Evolutionary conservation across 192 early-diverging fungal genomes (phyloP).

Genomic region (Gorgonomyces haynaldii): DNA sequence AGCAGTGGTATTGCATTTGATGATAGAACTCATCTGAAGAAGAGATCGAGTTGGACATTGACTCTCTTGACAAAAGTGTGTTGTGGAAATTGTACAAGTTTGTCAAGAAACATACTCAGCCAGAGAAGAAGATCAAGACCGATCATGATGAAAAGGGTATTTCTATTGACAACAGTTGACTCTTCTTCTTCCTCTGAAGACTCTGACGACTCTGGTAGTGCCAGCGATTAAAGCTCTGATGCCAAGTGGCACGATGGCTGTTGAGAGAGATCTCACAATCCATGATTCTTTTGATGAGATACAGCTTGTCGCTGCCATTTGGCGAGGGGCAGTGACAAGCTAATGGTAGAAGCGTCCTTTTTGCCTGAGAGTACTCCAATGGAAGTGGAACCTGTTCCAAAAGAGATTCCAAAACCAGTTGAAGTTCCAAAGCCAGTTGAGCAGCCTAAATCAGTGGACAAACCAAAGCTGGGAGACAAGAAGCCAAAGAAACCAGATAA

Average conservation of each 20-base stretch:
- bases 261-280: not conserved
- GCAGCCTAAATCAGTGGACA: not conserved
- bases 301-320: conserved; percentile 1
- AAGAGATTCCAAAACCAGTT: not conserved
- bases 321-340: not conserved
- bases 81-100: conserved; percentile 78
- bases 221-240: conserved; percentile 38
- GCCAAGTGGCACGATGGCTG: too few species aligned
- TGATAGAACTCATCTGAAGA: conserved; percentile 43
- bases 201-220: conserved; percentile 77
- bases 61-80: conserved; percentile 69
- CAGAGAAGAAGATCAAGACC: conserved; percentile 29
- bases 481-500: not conserved
- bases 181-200: conserved; percentile 49
- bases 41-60: conserved; percentile 95
- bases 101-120: conserved; percentile 46
- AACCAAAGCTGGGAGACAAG: not conserved
- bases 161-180: conserved; percentile 28
- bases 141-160: conserved; percentile 39
- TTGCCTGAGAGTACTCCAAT: not conserved
- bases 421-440: not conserved
- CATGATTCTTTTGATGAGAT: not conserved
- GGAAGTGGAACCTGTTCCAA: not conserved
- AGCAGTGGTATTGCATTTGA: not conserved
- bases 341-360: not conserved